Evolutionary conservation across 2,329 filamentous ascomycete species (phyloP), one percentile per base, ranked within the genome.

Genomic region (Neofusicoccum sp.): DNA sequence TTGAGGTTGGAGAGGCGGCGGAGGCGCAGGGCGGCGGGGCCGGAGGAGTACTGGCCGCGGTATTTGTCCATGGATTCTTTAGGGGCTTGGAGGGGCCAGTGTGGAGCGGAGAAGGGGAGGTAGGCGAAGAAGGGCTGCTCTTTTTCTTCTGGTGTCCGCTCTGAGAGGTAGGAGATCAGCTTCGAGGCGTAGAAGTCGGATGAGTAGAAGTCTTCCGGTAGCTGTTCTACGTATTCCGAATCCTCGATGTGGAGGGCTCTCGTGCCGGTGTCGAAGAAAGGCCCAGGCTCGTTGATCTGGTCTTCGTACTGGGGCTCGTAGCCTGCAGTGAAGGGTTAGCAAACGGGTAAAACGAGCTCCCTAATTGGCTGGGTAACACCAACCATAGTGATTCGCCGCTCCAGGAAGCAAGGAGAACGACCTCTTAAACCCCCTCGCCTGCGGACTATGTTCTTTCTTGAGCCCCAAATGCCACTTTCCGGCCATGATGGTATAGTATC

Each of bases 31-130:
- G 78, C 83, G 16, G 86, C 83, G 0, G 86, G 86, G 0, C 87
- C 86, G 6, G 85, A 83, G 56, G 86, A 81, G 68, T 89, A 89
- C 0, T 84, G 74, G 28, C 85, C 85, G 9, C 79, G 79, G 71
- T 88, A 88, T 66, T 85, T 84, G 28, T 80, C 77, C 49, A 84
- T 81, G 59, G 82, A 81, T 64, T 85, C 80, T 56, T 78, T 74
- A 0, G 85, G 84, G 0, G 84, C 84, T 67, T 88, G 86, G 7
- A 88, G 73, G 1, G 85, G 86, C 85, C 85, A 88, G 66, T 88
- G 85, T 1, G 85, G 85, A 0, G 85, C 86, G 0, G 84, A 85
- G 70, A 87, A 88, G 2, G 85, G 84, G 2, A 85, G 76, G 69
- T 87, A 87, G 1, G 76, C 85, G 67, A 87, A 87, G 75, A 88